phyloP scores from a whole-genome alignment of 129 eudicot species.

The Flaveria linearis region DNA sequence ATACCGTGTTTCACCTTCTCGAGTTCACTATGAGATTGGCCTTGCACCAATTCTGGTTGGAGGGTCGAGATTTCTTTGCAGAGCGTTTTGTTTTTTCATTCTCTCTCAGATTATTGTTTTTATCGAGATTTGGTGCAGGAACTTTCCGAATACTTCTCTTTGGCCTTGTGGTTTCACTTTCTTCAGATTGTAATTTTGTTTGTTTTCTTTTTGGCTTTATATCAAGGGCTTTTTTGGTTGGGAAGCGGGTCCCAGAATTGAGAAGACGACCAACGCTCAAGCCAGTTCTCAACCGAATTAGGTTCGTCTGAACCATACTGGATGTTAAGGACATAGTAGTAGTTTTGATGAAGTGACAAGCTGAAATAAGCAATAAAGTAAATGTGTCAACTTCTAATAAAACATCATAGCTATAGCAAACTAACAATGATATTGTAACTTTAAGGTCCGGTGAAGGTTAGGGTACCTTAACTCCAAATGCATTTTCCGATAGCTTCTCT shows the following conservation, averaged over 20 bases:
- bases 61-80: slow-evolving; percentile 48
- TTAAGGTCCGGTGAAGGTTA: slow-evolving; percentile 7
- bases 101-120: slow-evolving; percentile 32
- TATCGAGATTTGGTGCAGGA: slow-evolving; percentile 43
- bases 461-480: slow-evolving; percentile 68
- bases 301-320: slow-evolving; percentile 69
- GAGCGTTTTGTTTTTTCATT: slow-evolving; percentile 59
- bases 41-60: slow-evolving; percentile 59
- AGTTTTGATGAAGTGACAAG: slow-evolving; percentile 58
- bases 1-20: slow-evolving; percentile 71
- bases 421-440: neutral
- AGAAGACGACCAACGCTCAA: slow-evolving; percentile 73
- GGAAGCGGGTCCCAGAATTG: slow-evolving; percentile 71
- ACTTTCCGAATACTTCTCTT: slow-evolving; percentile 54
- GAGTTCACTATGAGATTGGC: slow-evolving; percentile 65
- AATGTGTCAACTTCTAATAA: slow-evolving; percentile 10
- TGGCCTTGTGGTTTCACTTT: slow-evolving; percentile 48
- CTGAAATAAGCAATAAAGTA: slow-evolving; percentile 46
- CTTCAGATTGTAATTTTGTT: slow-evolving; percentile 36
- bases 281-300: slow-evolving; percentile 77
- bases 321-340: slow-evolving; percentile 61
- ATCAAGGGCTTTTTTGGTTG: slow-evolving; percentile 39
- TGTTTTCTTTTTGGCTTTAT: slow-evolving; percentile 53
- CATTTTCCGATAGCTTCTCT: slow-evolving; percentile 51
- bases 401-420: neutral